Evolutionary conservation across 2,329 filamentous ascomycete species (phyloP), one percentile per base, ranked within the genome.

Genomic region (Mycosphaerelloides madeirae): DNA sequence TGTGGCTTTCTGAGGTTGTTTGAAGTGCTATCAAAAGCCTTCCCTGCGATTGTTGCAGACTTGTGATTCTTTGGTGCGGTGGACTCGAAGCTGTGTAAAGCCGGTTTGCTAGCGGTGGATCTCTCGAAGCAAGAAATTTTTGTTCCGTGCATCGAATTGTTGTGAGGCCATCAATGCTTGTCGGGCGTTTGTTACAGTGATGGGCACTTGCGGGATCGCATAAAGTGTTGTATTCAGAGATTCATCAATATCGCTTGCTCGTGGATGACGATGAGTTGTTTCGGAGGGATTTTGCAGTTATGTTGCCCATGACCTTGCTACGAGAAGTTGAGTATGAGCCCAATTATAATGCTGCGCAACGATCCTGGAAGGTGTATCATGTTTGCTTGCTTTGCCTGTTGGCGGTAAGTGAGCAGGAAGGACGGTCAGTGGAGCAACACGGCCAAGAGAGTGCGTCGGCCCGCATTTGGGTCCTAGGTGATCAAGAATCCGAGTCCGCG

Each of bases 101-200:
- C 13, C 13, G 13, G 29, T 43, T 13, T 14, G 42, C 28, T 9
- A 25, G 12, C 19, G 45, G 28, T 9, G 31, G 34, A 19, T 34
- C 29, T 12, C 33, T 43, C 3, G 38, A 42, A 20, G 48, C 45
- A 5, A 44, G 39, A 12, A 38, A 45, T 25, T 19, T 22, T 3
- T 44, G 43, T 22, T 56, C 43, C 2, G 59, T 60, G 52, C 57
- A 63, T 33, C 34, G 49, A 5, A 61, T 46, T 14, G 58, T 63
- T 9, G 58, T 59, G 12, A 63, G 44, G 6, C 38, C 51, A 28
- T 60, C 46, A 15, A 62, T 41, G 38, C 51, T 58, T 3, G 57
- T 63, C 2, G 60, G 60, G 60, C 60, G 44, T 62, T 56, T 16
- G 51, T 58, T 16, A 62, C 51, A 2, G 60, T 62, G 22, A 63